phyloP scores from a whole-genome alignment of 768 basidiomycete genomes.

The Mycena epipterygia region DNA sequence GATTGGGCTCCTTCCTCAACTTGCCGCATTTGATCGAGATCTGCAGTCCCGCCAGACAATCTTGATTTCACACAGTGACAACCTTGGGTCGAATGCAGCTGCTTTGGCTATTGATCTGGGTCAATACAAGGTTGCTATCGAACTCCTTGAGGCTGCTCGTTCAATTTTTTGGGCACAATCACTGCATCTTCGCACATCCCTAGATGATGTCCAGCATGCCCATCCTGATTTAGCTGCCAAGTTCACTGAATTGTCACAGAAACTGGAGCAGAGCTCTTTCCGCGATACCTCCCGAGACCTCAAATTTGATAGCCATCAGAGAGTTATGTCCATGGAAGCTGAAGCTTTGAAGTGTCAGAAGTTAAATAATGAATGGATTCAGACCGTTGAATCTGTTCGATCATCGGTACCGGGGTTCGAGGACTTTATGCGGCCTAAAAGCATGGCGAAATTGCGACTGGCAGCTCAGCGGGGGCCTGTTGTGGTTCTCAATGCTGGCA shows the following conservation, averaged over 20 bases:
- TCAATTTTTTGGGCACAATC: conserved; percentile 36
- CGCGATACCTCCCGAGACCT: neutral
- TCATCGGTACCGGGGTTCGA: conserved; percentile 30
- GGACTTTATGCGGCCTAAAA: conserved; percentile 34
- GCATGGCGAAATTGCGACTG: conserved; percentile 24
- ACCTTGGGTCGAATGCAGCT: conserved; percentile 22
- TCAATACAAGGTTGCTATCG: conserved; percentile 25
- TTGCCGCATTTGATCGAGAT: neutral
- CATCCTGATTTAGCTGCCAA: conserved; percentile 21
- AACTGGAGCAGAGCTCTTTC: conserved; percentile 18
- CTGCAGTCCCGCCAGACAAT: neutral
- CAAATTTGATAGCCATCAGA: neutral
- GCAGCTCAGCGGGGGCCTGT: conserved; percentile 37
- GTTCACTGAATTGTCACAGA: conserved; percentile 21
- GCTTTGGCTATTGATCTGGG: conserved; percentile 26
- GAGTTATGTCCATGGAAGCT: conserved; percentile 13
- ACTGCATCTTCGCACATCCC: conserved; percentile 25
- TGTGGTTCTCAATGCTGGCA: conserved; percentile 36
- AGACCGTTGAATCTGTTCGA: conserved; percentile 30
- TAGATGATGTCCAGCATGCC: conserved; percentile 27
- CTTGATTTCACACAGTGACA: neutral
- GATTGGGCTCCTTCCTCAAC: neutral
- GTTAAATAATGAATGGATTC: conserved; percentile 34
- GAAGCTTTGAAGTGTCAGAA: conserved; percentile 13
- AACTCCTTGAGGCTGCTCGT: conserved; percentile 33